Evolutionary conservation across 108 stramenopile species (phyloP), one percentile per base, ranked within the genome.

Genomic region (Schizochytrium sp.): DNA sequence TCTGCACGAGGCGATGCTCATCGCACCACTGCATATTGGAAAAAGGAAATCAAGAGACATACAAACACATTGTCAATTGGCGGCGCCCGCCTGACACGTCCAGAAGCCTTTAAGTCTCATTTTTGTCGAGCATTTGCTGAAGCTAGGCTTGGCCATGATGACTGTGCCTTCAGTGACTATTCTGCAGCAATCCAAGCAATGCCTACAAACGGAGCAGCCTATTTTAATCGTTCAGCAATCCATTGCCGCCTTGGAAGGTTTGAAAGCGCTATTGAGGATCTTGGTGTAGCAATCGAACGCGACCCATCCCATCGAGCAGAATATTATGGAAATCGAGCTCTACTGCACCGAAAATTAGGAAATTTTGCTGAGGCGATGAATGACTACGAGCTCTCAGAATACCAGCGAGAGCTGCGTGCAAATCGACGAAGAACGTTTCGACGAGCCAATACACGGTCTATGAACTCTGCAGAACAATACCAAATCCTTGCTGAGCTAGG

Each of bases 71-170:
- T 83, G 15, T 46, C 76, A 10, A n/a, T 53, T 10, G 76, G 76
- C 10, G 15, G 50, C 5, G 53, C 10, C 15, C 47, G 55, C 13
- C 76, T 83, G 76, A 83, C 50, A 10, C 10, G 53, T 13, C 28
- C 76, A 17, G 76, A 83, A 40, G 76, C 76, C 53, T 83, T 83
- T 53, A 83, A 83, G 76, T 17, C 50, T n/a, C 53, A 55, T 40
- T 83, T 83, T 83, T 83, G 50, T 40, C 19, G 47, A 49, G 76
- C 76, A 5, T 83, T 83, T 83, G 76, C 76, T 8, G 47, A 83
- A 55, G 53, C 47, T 17, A 17, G 47, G 5, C 10, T 83, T 0
- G 76, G 53, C 1, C 12, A 13, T 7, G 53, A 83, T 42, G 50
- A 83, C 12, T 10, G 10, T 10, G 76, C 76, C 28, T 53, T 83